phyloP scores from a whole-genome alignment of 257 asterid species.

The Gynochthodes officinalis region DNA sequence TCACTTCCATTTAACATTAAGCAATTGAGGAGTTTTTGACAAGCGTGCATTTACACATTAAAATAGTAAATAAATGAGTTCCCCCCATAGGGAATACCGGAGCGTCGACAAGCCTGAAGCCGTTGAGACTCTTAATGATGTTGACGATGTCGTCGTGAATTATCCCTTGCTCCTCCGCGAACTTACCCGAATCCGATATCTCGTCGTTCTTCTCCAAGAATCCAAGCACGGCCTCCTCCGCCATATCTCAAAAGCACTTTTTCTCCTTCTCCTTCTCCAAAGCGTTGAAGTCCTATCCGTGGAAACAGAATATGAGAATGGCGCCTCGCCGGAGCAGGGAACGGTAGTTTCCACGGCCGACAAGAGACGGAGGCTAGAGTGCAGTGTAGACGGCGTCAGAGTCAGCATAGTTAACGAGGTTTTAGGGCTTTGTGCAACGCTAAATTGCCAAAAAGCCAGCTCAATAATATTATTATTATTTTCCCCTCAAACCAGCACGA shows the following conservation, averaged over 20 bases:
- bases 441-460: too few species aligned
- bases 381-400: too few species aligned
- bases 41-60: neutral
- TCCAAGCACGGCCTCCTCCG: conserved; percentile 79
- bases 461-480: too few species aligned
- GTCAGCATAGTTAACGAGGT: too few species aligned
- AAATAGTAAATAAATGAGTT: neutral
- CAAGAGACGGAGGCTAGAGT: too few species aligned
- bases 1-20: neutral
- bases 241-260: conserved; percentile 35
- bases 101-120: conserved; percentile 65
- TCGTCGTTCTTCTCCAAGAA: conserved; percentile 51
- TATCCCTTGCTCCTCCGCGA: conserved; percentile 65
- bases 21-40: neutral
- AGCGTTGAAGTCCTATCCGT: neutral
- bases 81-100: conserved; percentile 37
- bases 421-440: too few species aligned
- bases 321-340: too few species aligned
- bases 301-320: too few species aligned
- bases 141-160: conserved; percentile 83
- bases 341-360: too few species aligned
- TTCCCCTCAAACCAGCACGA: too few species aligned
- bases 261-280: neutral
- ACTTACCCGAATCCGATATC: conserved; percentile 64
- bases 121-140: conserved; percentile 75